Evolutionary conservation across 139 green algal genomes (phyloP).

Genomic region (Auxenochlorella protothecoides): DNA sequence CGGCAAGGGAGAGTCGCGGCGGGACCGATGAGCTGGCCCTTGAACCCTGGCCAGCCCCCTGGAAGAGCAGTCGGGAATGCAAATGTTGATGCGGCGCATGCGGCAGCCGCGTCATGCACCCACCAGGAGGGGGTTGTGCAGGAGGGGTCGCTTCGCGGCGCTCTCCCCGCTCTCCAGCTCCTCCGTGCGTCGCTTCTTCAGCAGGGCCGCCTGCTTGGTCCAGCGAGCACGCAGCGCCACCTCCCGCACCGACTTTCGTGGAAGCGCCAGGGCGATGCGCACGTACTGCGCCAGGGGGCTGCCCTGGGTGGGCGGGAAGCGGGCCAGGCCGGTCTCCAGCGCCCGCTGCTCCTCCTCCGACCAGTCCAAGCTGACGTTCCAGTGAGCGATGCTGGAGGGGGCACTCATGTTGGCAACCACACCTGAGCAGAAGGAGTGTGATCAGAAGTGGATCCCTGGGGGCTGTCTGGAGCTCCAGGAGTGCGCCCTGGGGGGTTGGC

Average conservation of each 20-base stretch:
- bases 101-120: too few relatives aligned
- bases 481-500: too few relatives aligned
- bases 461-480: too few relatives aligned
- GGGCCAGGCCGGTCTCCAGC: slow-evolving; percentile 37
- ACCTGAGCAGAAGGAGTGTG: too few relatives aligned
- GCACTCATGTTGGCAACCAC: too few relatives aligned
- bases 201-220: slow-evolving; percentile 28
- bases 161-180: slow-evolving; percentile 3
- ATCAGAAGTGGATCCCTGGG: too few relatives aligned
- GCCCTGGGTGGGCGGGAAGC: slow-evolving; percentile 30
- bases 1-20: background rate
- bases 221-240: slow-evolving; percentile 58
- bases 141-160: slow-evolving; percentile 7
- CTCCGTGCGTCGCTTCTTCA: slow-evolving; percentile 27
- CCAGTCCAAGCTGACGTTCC: slow-evolving; percentile 34
- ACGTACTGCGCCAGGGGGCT: slow-evolving; percentile 47
- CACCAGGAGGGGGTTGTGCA: slow-evolving; percentile 8
- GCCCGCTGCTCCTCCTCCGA: slow-evolving; percentile 42
- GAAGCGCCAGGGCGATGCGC: slow-evolving; percentile 43
- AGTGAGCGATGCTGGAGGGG: background rate
- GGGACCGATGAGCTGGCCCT: background rate
- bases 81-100: too few relatives aligned
- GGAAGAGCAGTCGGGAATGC: too few relatives aligned
- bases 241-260: slow-evolving; percentile 56
- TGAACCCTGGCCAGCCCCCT: too few relatives aligned